Conservation (phyloP, 495 filamentous ascomycete species). For the Penicillium fimorum region DNA sequence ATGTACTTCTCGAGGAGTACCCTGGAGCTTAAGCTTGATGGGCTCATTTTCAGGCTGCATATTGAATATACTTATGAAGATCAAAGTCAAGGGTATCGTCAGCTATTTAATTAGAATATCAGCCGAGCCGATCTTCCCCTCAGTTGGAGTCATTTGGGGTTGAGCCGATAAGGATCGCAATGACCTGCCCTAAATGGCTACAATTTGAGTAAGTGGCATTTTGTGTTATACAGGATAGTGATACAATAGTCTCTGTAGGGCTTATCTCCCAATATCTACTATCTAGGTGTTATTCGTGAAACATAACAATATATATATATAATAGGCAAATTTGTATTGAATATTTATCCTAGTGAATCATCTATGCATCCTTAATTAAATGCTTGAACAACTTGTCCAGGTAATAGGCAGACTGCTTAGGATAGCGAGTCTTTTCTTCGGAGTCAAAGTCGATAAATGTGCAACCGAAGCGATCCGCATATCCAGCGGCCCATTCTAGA, state of each 20-base stretch:
- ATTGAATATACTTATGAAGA: not conserved
- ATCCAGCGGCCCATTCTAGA: slow-evolving; percentile 50
- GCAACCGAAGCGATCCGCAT: slow-evolving; percentile 45
- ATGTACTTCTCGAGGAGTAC: slow-evolving; percentile 31
- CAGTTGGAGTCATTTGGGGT: slow-evolving; percentile 28
- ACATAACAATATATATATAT: too few species aligned
- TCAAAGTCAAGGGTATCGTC: not conserved
- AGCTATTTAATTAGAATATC: not conserved
- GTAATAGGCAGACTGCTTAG: slow-evolving; percentile 46
- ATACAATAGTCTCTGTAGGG: not conserved
- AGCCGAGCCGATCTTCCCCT: slow-evolving; percentile 11
- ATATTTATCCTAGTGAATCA: not conserved
- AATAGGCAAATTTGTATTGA: not conserved
- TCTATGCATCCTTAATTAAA: slow-evolving; percentile 30
- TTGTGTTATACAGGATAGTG: not conserved
- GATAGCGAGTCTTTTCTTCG: slow-evolving; percentile 45
- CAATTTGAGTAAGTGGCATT: not conserved
- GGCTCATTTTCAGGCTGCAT: slow-evolving; percentile 12
- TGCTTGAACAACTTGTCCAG: slow-evolving; percentile 42
- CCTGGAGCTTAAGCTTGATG: slow-evolving; percentile 25
- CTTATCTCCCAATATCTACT: not conserved
- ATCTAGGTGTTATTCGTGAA: too few species aligned
- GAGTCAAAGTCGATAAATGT: slow-evolving; percentile 46
- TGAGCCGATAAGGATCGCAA: slow-evolving; percentile 18
- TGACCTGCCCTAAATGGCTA: slow-evolving; percentile 18